phyloP scores from a whole-genome alignment of 768 basidiomycete genomes.

The Calvatia gigantea region DNA sequence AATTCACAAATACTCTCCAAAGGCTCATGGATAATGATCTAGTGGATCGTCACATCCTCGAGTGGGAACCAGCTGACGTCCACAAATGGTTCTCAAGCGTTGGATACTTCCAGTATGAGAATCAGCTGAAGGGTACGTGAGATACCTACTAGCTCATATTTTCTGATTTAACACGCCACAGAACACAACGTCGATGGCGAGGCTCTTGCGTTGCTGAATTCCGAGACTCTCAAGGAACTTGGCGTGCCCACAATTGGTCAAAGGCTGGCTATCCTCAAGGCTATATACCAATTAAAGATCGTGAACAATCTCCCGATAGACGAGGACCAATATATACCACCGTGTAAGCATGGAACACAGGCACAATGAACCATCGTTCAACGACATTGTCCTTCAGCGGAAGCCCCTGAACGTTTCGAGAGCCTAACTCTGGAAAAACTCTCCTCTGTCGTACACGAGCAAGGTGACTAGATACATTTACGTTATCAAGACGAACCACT shows the following conservation, averaged over 20 bases:
- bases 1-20: background rate
- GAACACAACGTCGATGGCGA: slow-evolving; percentile 94
- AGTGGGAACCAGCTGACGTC: slow-evolving; percentile 80
- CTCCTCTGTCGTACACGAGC: slow-evolving; percentile 64
- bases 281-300: slow-evolving; percentile 87
- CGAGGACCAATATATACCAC: slow-evolving; percentile 82
- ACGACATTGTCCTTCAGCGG: slow-evolving; percentile 22
- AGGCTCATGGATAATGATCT: slow-evolving; percentile 32
- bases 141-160: slow-evolving; percentile 13
- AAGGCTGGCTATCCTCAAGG: slow-evolving; percentile 86
- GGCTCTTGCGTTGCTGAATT: slow-evolving; percentile 77
- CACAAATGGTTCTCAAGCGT: slow-evolving; percentile 72
- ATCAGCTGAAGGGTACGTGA: slow-evolving; percentile 69
- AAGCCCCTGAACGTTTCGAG: slow-evolving; percentile 27
- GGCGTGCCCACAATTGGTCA: slow-evolving; percentile 92
- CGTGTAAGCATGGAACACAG: slow-evolving; percentile 51
- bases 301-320: slow-evolving; percentile 81
- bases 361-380: background rate
- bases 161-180: slow-evolving; percentile 11
- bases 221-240: slow-evolving; percentile 80
- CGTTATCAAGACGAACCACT: background rate
- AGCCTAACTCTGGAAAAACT: slow-evolving; percentile 62
- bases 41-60: slow-evolving; percentile 39
- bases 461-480: slow-evolving; percentile 45
- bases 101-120: slow-evolving; percentile 84